A percentile compares a stretch with the other conserved stretches of the same genome.
phyloP scores from a whole-genome alignment of 2,329 filamentous ascomycete genomes.

The Chalaropsis ovoidea region DNA sequence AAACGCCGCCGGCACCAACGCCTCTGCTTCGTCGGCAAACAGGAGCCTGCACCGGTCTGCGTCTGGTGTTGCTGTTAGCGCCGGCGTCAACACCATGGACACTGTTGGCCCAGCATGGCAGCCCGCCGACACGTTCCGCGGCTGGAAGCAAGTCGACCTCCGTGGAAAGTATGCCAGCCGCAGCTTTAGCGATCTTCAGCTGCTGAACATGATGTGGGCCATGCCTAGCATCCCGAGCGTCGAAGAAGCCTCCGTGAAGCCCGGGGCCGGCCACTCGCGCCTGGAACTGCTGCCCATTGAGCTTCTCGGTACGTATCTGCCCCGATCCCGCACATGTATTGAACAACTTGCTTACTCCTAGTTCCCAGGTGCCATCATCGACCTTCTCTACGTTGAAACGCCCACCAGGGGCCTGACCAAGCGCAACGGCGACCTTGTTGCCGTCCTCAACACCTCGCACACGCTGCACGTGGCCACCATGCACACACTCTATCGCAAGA shows the following conservation, averaged over 20 bases:
- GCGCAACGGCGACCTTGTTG: slow-evolving; percentile 68
- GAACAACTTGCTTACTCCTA: slow-evolving; percentile 16
- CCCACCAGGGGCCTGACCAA: slow-evolving; percentile 61
- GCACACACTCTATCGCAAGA: slow-evolving; percentile 64
- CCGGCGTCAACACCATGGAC: slow-evolving; percentile 32
- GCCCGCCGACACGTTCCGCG: slow-evolving; percentile 48
- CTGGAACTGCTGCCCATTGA: slow-evolving; percentile 61
- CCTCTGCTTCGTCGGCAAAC: background rate
- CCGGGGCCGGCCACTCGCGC: slow-evolving; percentile 41
- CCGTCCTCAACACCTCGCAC: slow-evolving; percentile 65
- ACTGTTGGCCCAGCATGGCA: slow-evolving; percentile 49
- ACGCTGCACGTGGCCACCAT: slow-evolving; percentile 63
- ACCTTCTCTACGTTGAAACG: slow-evolving; percentile 61
- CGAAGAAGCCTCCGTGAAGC: slow-evolving; percentile 25
- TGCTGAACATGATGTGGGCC: slow-evolving; percentile 47
- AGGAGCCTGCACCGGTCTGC: background rate
- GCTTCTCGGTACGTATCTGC: slow-evolving; percentile 51
- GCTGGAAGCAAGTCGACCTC: slow-evolving; percentile 54
- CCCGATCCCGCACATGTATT: slow-evolving; percentile 10
- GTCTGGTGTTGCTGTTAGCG: background rate
- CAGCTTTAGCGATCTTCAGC: slow-evolving; percentile 51
- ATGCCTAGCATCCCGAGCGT: slow-evolving; percentile 28
- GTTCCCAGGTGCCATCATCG: slow-evolving; percentile 60
- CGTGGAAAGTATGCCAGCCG: slow-evolving; percentile 50
- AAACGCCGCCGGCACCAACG: background rate